Evolutionary conservation across 2,329 filamentous ascomycete species (phyloP), one percentile per base, ranked within the genome.

Genomic region (Trichophyton verrucosum): DNA sequence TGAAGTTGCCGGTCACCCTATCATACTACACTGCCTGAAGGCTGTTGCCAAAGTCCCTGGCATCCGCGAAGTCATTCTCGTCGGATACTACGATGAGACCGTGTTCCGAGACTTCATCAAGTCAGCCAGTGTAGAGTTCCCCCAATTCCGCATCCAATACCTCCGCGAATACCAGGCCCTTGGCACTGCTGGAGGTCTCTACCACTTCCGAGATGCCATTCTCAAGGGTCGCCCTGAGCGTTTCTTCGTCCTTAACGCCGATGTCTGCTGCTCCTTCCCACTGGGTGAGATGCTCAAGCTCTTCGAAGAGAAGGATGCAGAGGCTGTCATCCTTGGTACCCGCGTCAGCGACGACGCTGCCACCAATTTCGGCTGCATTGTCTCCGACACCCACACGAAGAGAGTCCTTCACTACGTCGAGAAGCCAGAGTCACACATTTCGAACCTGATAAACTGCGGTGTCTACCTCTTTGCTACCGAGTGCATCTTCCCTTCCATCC

Each of bases 21-120:
- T 99, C 78, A 91, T 97, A 80, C 92, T 91, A 82, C 94, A 99
- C 81, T 96, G 91, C 81, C 84, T 99, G 73, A 88, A 87, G 70
- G 91, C 94, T 70, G 83, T 97, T 71, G 86, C 89, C 66, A 95
- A 91, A 74, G 89, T 97, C 63, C 87, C 89, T 69, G 87, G 89
- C 71, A 89, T 99, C 75, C 89, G 91, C 72, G 94, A 99, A 77
- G 92, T 99, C 69, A 91, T 94, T 80, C 86, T 99, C 71, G 95
- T 99, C 72, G 94, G 94, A 72, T 99, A 99, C 83, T 99, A 97
- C 76, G 94, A 99, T 74, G 94, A 97, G 79, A 83, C 85, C 51
- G 89, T 97, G 70, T 96, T 97, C 83, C 88, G 91, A 71, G 91
- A 96, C 77, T 97, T 97, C 78, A 95, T 97, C 80, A 96, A 95